phyloP scores from a whole-genome alignment of 1,284 basidiomycete species.

The Abortiporus biennis region DNA sequence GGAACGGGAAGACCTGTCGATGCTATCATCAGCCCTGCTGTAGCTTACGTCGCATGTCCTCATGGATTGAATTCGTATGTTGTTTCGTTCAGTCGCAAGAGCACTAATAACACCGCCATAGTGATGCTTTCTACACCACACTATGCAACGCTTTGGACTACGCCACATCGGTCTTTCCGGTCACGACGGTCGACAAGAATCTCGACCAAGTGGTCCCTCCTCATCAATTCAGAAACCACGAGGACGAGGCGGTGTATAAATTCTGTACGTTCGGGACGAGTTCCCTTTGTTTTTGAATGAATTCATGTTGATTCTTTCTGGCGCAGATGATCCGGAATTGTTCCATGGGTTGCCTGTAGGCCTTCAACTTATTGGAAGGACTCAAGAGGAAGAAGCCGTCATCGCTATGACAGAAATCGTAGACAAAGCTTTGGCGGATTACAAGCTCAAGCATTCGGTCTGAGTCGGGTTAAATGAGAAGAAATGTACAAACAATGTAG shows the following conservation, averaged over 20 bases:
- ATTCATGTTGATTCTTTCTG: neutral
- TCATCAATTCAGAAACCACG: conserved; percentile 31
- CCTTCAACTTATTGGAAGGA: conserved; percentile 43
- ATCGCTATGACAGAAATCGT: conserved; percentile 34
- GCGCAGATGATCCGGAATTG: conserved; percentile 37
- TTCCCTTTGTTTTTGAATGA: neutral
- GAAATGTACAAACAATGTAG: too few species aligned
- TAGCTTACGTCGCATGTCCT: conserved; percentile 29
- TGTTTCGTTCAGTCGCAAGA: neutral
- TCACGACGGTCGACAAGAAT: conserved; percentile 30
- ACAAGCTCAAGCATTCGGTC: conserved; percentile 1
- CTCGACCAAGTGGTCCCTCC: conserved; percentile 21
- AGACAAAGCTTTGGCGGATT: conserved; percentile 25
- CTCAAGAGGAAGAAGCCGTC: conserved; percentile 45
- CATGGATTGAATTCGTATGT: conserved; percentile 30
- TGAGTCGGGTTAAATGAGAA: too few species aligned
- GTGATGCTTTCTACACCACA: conserved; percentile 20
- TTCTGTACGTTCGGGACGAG: conserved; percentile 42
- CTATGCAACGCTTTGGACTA: conserved; percentile 35
- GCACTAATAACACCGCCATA: conserved; percentile 5
- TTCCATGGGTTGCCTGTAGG: conserved; percentile 42
- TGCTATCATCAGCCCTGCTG: conserved; percentile 33
- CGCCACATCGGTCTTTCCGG: conserved; percentile 39
- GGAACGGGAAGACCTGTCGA: conserved; percentile 43
- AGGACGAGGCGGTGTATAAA: conserved; percentile 37